Base-by-base conservation (phyloP, 2,329 filamentous ascomycete species). In the Madurella fahalii region DNA sequence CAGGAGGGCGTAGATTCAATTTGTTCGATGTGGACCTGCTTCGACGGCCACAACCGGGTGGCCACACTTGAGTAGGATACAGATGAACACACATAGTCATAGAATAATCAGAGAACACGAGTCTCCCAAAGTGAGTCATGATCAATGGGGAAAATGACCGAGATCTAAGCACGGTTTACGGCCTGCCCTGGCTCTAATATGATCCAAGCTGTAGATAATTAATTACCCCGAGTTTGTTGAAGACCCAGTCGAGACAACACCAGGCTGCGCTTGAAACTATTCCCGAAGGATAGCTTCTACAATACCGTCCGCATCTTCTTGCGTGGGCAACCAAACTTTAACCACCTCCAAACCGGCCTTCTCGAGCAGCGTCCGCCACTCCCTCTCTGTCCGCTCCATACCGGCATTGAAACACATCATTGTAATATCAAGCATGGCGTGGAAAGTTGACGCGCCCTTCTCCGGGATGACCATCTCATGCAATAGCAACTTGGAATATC, bases 401-500 rank as follows among this genome's bases (percentile, higher is more conserved):
- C 50, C 17, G 7, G 50, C 54, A 41, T 50, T 49, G 31, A 53
- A 2, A 8, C 37, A 20, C 66, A 68, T 63, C 68, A 71, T 71
- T 13, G 65, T 56, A 41, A 71, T 58, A 46, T 71, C 69, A 3
- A 64, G 40, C 13, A 58, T 58, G 1, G 68, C 64, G 3, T 61
- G 56, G 57, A 69, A 62, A 61, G 64, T 68, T 31, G 67, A 56
- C 2, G 67, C 69, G 2, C 64, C 63, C 5, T 57, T 65, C 5
- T 59, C 56, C 2, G 69, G 70, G 20, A 70, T 66, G 4, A 71
- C 64, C 17, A 63, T 58, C 47, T 72, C 69, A 42, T 66, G 64
- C 30, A 72, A 66, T 7, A 72, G 58, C 9, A 72, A 46, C 56
- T 60, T 65, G 56, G 64, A 68, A 53, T 72, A 70, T 0, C 68